These are phyloP conservation scores for Neonothopanus nambi DNA, from an alignment of 1,284 basidiomycete species.

Conservation along the genomic window DNA sequence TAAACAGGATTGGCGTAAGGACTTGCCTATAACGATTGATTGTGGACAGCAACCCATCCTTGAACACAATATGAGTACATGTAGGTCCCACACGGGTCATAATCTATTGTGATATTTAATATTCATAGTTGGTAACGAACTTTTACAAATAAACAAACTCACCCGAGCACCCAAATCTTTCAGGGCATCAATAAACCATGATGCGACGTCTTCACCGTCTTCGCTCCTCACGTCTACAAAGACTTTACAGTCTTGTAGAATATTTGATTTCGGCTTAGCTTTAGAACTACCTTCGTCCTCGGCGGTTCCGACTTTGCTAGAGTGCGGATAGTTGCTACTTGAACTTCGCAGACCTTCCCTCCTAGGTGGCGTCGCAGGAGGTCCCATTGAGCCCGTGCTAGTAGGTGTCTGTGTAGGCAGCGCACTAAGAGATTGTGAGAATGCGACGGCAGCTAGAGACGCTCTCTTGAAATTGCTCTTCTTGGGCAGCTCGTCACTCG, in stretches of 20 bases:
- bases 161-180: conserved; percentile 83
- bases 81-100: conserved; percentile 67
- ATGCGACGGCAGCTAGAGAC: conserved; percentile 56
- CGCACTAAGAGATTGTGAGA: conserved; percentile 54
- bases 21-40: conserved; percentile 70
- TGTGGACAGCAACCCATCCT: conserved; percentile 82
- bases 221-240: conserved; percentile 90
- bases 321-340: conserved; percentile 38
- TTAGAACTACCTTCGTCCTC: conserved; percentile 6
- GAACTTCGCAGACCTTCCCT: conserved; percentile 41
- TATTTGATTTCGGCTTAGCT: conserved; percentile 27
- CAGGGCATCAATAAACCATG: conserved; percentile 86
- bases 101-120: no score
- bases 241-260: conserved; percentile 77
- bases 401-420: conserved; percentile 40
- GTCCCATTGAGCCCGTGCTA: conserved; percentile 37
- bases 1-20: not conserved
- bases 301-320: conserved; percentile 14
- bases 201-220: conserved; percentile 83
- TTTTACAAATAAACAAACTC: conserved; percentile 24
- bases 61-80: conserved; percentile 90
- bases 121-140: not conserved
- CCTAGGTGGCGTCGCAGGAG: conserved; percentile 41
- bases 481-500: conserved; percentile 30
- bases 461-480: conserved; percentile 50